Base-by-base conservation (phyloP, 108 stramenopile species). In the Cylindrotheca fusiformis region DNA sequence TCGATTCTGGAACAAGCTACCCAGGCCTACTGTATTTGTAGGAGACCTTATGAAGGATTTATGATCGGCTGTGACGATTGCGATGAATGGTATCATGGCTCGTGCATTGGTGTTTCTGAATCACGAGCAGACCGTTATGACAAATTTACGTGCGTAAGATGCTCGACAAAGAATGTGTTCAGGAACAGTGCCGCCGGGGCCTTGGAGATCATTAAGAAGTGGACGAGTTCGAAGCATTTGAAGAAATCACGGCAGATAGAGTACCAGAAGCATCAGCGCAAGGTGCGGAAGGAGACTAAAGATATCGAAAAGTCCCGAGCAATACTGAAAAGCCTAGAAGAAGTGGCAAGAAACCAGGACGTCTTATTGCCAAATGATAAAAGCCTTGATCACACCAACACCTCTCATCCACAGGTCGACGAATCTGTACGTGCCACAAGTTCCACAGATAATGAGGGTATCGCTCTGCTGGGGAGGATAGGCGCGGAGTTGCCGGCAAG, bases 1-100 rank as follows among this genome's bases (percentile, higher is more conserved):
- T 68, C 63, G 14, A 50, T 57, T n/a, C 62, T 93, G 22, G 66
- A 78, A 28, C 82, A 86, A 49, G 87, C 81, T 4, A 73, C 78
- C 48, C 67, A 76, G 51, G 83, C 77, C 45, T 97, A 95, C 66
- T 97, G 96, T 60, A 71, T 94, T 31, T 97, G 96, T 60, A 74
- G 94, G 24, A 75, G 86, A 44, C 93, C 94, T 14, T 94, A 95
- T 60, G 95, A 94, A 68, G 96, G 96, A 30, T 97, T 96, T 70
- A 97, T 97, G 96, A 89, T 97, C 57, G 86, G 88, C 5, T 97
- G 96, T 67, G 93, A 96, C 76, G 64, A 76, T 20, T 97, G 96
- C 68, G 89, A 93, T 31, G 95, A 95, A 50, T 97, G 96, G 96
- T 97, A 90, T 68, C 96, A 97, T 66, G 96, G 95, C 5, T 58